Conservation (phyloP, 116 monocot genomes). For the Dioscorea cayenensis region DNA sequence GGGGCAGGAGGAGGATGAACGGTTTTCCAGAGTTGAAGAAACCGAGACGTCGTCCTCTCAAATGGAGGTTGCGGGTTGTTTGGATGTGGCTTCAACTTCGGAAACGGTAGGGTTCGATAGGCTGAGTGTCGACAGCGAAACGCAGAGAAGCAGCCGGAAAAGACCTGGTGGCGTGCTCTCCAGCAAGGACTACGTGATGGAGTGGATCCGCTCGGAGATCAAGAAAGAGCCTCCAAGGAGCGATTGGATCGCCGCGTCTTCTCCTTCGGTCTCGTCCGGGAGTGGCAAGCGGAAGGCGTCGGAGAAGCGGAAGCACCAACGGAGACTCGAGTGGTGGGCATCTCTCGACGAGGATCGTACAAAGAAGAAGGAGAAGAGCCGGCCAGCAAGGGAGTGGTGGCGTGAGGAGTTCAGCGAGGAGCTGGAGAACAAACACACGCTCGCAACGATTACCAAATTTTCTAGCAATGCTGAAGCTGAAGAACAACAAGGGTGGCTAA, state of each 20-base stretch:
- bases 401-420: conserved; percentile 95
- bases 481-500: conserved; percentile 61
- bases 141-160: conserved; percentile 6
- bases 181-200: conserved; percentile 94
- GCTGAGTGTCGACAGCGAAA: conserved; percentile 51
- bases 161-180: conserved; percentile 3
- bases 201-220: conserved; percentile 94
- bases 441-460: conserved; percentile 27
- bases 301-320: conserved; percentile 38
- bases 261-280: conserved; percentile 13
- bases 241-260: conserved; percentile 26
- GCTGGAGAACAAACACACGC: conserved; percentile 61
- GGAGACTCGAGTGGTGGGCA: conserved; percentile 68
- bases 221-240: conserved; percentile 78
- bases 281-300: conserved; percentile 17
- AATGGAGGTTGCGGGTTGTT: conserved; percentile 1
- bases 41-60: conserved; percentile 15
- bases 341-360: conserved; percentile 36
- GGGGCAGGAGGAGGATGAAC: conserved; percentile 30
- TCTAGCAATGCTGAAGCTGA: conserved; percentile 20
- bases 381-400: conserved; percentile 89
- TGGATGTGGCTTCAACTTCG: conserved; percentile 49
- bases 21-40: conserved; percentile 5
- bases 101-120: conserved; percentile 51
- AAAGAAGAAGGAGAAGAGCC: conserved; percentile 49